Conservation (phyloP, 2,329 filamentous ascomycete genomes). For the Colletotrichum siamense region DNA sequence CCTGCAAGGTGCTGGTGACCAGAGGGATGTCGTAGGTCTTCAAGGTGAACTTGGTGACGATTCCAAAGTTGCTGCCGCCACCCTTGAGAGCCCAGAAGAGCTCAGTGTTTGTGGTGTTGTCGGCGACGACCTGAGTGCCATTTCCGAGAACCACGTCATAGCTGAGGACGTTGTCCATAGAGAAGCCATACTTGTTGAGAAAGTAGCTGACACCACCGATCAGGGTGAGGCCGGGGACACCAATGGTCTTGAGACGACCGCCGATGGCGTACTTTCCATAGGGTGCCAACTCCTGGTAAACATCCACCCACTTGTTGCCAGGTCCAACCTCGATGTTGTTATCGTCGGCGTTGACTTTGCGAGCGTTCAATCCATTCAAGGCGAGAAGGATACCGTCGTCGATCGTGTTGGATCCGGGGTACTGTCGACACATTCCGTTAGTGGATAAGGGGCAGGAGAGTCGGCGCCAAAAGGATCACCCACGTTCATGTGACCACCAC, state of each 20-base stretch:
- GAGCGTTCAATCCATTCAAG: constrained; percentile 18
- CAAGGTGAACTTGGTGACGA: constrained; percentile 27
- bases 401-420: constrained; percentile 28
- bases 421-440: constrained; percentile 2
- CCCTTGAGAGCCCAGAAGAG: constrained; percentile 25
- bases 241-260: constrained; percentile 32
- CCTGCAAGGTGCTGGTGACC: constrained; percentile 38
- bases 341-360: not conserved
- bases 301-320: constrained; percentile 30
- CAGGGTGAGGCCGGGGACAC: constrained; percentile 31
- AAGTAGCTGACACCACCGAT: constrained; percentile 34
- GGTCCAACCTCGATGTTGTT: constrained; percentile 24
- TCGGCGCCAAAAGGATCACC: not conserved
- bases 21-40: constrained; percentile 26
- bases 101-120: constrained; percentile 26
- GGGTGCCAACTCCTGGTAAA: constrained; percentile 28
- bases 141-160: constrained; percentile 47
- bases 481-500: constrained; percentile 29
- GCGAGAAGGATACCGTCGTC: constrained; percentile 28
- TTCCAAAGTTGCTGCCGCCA: constrained; percentile 21
- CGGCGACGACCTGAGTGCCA: constrained; percentile 46
- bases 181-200: constrained; percentile 30
- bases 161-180: constrained; percentile 28
- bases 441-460: not conserved
- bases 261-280: constrained; percentile 29